phyloP scores from a whole-genome alignment of 148 eudicot species.

The Camellia japonica region DNA sequence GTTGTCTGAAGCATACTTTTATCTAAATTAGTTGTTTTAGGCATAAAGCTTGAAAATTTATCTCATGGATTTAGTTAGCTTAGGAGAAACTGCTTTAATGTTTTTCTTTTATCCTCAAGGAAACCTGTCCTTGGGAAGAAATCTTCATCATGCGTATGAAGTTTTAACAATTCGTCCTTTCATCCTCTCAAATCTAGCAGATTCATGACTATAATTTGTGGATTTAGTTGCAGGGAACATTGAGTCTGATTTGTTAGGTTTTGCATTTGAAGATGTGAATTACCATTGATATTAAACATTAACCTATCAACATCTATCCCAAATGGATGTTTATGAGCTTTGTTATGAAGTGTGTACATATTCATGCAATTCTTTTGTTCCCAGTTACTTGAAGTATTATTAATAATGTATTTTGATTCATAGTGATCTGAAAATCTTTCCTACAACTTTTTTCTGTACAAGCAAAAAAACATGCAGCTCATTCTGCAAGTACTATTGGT shows the following conservation, averaged over 20 bases:
- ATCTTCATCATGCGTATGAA: background rate
- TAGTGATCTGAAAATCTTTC: background rate
- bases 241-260: background rate
- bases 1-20: background rate
- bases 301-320: background rate
- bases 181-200: background rate
- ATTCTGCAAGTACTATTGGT: background rate
- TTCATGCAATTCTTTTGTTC: background rate
- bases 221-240: background rate
- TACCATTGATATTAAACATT: background rate
- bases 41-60: background rate
- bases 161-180: background rate
- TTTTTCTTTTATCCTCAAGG: background rate
- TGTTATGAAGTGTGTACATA: background rate
- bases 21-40: background rate
- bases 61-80: background rate
- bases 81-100: background rate
- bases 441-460: background rate
- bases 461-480: background rate
- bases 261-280: background rate
- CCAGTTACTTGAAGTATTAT: too few relatives aligned
- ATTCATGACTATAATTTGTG: background rate
- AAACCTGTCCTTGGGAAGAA: background rate
- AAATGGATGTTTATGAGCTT: background rate
- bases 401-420: background rate